Evolutionary conservation across 2,329 filamentous ascomycete genomes (phyloP).

Genomic region (Penicillium sp.): DNA sequence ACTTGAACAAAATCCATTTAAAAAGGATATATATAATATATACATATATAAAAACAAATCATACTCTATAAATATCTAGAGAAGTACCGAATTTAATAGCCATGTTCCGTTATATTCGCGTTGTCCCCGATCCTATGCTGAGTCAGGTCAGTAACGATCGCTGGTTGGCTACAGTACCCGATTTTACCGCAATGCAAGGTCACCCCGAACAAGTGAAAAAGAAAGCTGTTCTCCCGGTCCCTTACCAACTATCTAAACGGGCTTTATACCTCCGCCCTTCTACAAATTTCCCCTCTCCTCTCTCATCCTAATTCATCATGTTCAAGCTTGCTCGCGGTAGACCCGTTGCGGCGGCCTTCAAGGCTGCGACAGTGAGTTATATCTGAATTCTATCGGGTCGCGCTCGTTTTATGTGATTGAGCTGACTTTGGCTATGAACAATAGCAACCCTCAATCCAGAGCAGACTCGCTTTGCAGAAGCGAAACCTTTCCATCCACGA

Average conservation of each 20-base stretch:
- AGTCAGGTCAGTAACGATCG: conserved; percentile 29
- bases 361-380: conserved; percentile 70
- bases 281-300: conserved; percentile 15
- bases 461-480: conserved; percentile 65
- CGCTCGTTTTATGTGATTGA: conserved; percentile 11
- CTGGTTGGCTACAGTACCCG: conserved; percentile 33
- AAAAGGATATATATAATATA: no score
- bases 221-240: conserved; percentile 36
- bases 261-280: conserved; percentile 12
- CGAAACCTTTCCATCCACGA: conserved; percentile 96
- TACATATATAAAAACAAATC: not conserved
- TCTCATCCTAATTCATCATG: conserved; percentile 57
- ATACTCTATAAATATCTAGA: not conserved
- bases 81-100: conserved; percentile 3
- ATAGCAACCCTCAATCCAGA: conserved; percentile 59
- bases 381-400: conserved; percentile 12
- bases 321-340: conserved; percentile 83
- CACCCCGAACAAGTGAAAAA: conserved; percentile 37
- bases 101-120: conserved; percentile 36
- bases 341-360: conserved; percentile 76
- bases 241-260: conserved; percentile 13
- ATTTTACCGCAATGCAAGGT: conserved; percentile 27
- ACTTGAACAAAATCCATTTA: not conserved
- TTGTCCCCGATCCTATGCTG: conserved; percentile 24
- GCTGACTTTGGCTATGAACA: conserved; percentile 11